A percentile compares a stretch with the other conserved stretches of the same genome.
Evolutionary conservation across 306 rosid genomes (phyloP).

Genomic region (Castanospermum australe): DNA sequence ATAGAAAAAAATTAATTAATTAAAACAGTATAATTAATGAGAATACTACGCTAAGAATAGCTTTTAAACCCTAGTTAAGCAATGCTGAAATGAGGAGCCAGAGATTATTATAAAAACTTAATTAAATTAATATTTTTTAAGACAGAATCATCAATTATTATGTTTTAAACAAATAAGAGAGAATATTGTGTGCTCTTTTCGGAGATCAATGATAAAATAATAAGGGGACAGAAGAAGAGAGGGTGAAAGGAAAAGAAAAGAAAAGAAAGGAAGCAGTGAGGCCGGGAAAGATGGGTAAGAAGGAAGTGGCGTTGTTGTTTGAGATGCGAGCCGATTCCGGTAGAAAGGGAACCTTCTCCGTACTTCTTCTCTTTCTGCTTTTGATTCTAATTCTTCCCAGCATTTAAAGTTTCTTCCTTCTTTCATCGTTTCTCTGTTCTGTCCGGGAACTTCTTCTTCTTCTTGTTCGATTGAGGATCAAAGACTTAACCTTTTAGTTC

Average conservation of each 20-base stretch:
- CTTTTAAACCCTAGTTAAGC: conserved; percentile 26
- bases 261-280: conserved; percentile 23
- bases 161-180: not conserved
- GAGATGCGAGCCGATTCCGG: conserved; percentile 77
- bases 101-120: not conserved
- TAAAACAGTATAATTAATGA: conserved; percentile 19
- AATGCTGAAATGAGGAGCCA: conserved; percentile 28
- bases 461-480: not conserved
- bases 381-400: conserved; percentile 72
- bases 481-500: conserved; percentile 24
- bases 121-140: not conserved
- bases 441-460: conserved; percentile 14
- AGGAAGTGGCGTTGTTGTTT: conserved; percentile 40
- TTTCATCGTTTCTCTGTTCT: conserved; percentile 10
- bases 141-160: not conserved
- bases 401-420: conserved; percentile 40
- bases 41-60: not conserved
- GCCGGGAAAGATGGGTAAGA: conserved; percentile 35
- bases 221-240: conserved; percentile 30
- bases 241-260: not conserved
- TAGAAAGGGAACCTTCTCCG: conserved; percentile 78
- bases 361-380: conserved; percentile 67
- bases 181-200: conserved; percentile 29
- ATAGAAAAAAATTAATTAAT: not conserved
- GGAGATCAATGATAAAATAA: not conserved